phyloP scores from a whole-genome alignment of 1,284 basidiomycete species.

The Sporisorium scitamineum region DNA sequence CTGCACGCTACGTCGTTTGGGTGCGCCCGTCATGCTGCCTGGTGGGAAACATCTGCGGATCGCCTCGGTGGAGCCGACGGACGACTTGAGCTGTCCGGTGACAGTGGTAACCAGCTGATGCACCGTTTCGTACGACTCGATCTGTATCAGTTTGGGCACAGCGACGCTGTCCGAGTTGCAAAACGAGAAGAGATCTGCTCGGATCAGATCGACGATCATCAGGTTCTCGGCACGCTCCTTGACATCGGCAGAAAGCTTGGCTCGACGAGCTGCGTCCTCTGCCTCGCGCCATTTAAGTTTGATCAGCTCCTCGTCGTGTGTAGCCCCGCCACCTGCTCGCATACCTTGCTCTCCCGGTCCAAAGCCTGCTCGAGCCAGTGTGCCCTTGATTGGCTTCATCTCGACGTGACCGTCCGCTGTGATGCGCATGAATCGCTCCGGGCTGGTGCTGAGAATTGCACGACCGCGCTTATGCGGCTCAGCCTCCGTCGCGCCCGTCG shows the following conservation, averaged over 20 bases:
- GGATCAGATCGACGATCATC: conserved; percentile 98
- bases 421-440: conserved; percentile 92
- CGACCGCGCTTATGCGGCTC: conserved; percentile 71
- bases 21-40: conserved; percentile 98
- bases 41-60: conserved; percentile 75
- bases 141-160: conserved; percentile 85
- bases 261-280: conserved; percentile 69
- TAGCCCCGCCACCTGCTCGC: conserved; percentile 25
- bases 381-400: conserved; percentile 96
- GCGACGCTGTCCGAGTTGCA: conserved; percentile 79
- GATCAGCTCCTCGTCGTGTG: conserved; percentile 27
- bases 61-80: conserved; percentile 77
- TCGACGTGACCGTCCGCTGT: conserved; percentile 78
- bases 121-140: conserved; percentile 94
- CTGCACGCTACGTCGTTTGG: conserved; percentile 92
- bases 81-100: conserved; percentile 71
- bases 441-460: conserved; percentile 80
- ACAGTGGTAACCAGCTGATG: conserved; percentile 97
- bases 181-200: conserved; percentile 85
- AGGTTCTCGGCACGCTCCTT: conserved; percentile 98
- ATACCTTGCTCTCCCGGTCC: conserved; percentile 55
- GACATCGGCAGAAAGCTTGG: conserved; percentile 77
- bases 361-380: conserved; percentile 63
- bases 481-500: neutral
- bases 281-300: conserved; percentile 47